phyloP scores from a whole-genome alignment of 768 basidiomycete genomes.

The Rhizopogon vinicolor region DNA sequence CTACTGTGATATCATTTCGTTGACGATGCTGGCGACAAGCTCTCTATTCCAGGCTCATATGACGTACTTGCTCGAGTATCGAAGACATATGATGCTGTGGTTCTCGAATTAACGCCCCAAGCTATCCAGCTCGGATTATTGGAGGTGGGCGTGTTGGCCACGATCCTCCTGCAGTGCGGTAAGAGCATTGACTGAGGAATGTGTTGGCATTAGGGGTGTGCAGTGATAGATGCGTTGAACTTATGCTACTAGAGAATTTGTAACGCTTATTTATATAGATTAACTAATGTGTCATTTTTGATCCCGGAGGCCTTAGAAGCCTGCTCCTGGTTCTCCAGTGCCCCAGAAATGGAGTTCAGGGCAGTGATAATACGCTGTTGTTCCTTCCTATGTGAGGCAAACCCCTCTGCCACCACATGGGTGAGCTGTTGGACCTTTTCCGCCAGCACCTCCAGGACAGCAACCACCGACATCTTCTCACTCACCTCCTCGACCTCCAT shows the following conservation, averaged over 20 bases:
- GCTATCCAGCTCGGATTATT: slow-evolving; percentile 52
- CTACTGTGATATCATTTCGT: neutral
- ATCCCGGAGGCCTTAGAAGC: neutral
- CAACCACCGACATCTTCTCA: neutral
- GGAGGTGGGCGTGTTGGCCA: slow-evolving; percentile 46
- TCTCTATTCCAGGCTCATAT: slow-evolving; percentile 37
- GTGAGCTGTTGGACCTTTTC: neutral
- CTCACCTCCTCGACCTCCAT: neutral
- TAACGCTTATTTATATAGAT: too few species aligned
- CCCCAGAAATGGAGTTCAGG: neutral
- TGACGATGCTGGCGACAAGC: slow-evolving; percentile 26
- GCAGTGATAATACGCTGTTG: neutral
- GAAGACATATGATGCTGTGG: slow-evolving; percentile 37
- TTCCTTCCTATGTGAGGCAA: neutral
- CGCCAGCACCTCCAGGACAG: neutral
- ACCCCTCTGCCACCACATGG: neutral
- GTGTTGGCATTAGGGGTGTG: neutral
- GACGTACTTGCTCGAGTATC: slow-evolving; percentile 49
- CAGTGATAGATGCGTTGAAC: neutral
- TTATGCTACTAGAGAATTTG: neutral
- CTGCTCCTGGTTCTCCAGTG: neutral
- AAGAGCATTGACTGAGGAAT: slow-evolving; percentile 49
- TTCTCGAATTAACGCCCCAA: slow-evolving; percentile 51
- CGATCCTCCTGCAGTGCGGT: slow-evolving; percentile 56
- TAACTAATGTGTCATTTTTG: neutral